Conservation (phyloP, 306 rosid genomes). For the Urtica urens region DNA sequence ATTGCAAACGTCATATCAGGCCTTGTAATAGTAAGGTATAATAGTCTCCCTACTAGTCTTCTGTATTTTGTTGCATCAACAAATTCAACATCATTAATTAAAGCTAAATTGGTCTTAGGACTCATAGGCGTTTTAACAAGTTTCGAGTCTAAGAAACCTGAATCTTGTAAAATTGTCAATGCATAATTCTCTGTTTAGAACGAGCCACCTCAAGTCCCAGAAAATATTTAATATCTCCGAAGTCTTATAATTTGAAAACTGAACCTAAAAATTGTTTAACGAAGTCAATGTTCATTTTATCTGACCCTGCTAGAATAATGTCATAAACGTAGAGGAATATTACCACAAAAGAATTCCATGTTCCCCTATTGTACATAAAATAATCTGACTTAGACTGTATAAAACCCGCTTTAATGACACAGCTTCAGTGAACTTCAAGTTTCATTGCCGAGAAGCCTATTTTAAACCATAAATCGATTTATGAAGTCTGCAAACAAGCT, state of each 20-base stretch:
- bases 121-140: neutral
- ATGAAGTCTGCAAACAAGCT: no score
- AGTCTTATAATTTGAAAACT: neutral
- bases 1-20: neutral
- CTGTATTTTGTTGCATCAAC: neutral
- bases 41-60: neutral
- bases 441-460: no score
- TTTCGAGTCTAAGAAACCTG: neutral
- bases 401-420: neutral
- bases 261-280: no score
- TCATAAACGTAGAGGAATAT: neutral
- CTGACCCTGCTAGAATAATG: neutral
- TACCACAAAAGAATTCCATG: neutral
- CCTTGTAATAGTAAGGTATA: neutral
- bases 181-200: neutral
- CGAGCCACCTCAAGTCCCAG: neutral
- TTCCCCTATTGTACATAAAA: neutral
- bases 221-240: neutral
- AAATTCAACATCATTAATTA: neutral
- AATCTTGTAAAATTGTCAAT: neutral
- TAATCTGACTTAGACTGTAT: neutral
- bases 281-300: neutral
- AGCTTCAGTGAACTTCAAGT: no score
- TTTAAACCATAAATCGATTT: no score
- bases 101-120: neutral